These are phyloP conservation scores for Candida manassasensis DNA, from an alignment of 805 yeast genomes.

Conservation along the genomic window DNA sequence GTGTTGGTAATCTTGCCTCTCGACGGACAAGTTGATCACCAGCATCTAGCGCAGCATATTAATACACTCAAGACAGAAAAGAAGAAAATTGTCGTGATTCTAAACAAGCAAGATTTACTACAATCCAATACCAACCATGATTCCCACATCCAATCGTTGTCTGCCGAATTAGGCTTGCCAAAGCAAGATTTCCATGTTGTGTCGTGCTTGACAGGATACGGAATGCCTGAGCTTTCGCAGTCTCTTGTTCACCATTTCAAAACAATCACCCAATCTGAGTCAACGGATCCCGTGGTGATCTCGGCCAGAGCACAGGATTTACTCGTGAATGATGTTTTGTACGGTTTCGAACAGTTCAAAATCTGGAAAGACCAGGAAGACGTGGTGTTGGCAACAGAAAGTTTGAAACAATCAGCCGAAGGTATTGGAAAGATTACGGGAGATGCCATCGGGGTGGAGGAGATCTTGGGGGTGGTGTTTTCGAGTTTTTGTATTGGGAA, in stretches of 20 bases:
- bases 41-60: conserved; percentile 39
- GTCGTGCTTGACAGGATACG: conserved; percentile 59
- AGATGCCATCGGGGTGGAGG: conserved; percentile 82
- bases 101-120: conserved; percentile 60
- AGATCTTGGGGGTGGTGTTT: conserved; percentile 85
- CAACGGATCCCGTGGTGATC: conserved; percentile 62
- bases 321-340: conserved; percentile 67
- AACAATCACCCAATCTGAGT: conserved; percentile 43
- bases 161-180: conserved; percentile 12
- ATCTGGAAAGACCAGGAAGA: conserved; percentile 51
- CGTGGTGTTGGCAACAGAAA: conserved; percentile 76
- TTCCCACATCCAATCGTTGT: conserved; percentile 6
- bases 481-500: conserved; percentile 93
- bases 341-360: conserved; percentile 65
- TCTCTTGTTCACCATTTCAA: conserved; percentile 45
- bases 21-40: conserved; percentile 15
- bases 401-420: conserved; percentile 64
- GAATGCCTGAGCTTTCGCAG: conserved; percentile 46
- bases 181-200: conserved; percentile 25
- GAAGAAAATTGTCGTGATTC: conserved; percentile 37
- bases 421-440: conserved; percentile 95
- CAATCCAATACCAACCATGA: conserved; percentile 11
- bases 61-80: conserved; percentile 20
- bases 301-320: conserved; percentile 76
- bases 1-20: conserved; percentile 48